Evolutionary conservation across 352 stramenopile genomes (phyloP), one percentile per base, ranked within the genome.

Genomic region (Pythium myriotylum): DNA sequence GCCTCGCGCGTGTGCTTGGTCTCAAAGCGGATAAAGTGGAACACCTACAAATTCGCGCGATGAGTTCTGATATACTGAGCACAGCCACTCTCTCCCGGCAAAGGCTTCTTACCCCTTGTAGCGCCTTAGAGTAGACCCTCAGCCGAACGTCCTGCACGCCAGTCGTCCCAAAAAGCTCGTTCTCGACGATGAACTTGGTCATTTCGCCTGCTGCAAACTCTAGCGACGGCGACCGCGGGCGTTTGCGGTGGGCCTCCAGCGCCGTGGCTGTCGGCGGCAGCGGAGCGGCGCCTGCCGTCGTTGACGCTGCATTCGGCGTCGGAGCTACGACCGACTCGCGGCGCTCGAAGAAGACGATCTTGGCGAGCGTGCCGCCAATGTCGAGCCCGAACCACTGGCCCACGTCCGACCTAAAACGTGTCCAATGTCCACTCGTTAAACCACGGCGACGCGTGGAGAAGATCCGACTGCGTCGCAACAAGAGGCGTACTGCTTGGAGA

Each of bases 331-430:
- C 54, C 8, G 20, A 35, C 17, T 86, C 75, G 42, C 73, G 69
- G 27, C 92, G 87, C 62, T 98, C 91, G 60, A 98, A 98, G 72
- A 97, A 98, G 50, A 98, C 94, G 61, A 98, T 96, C 76, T 98
- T 98, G 23, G 84, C 89, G 51, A 98, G 76, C 33, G 94, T 97
- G 0, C 94, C 95, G 17, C 95, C 87, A 32, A 95, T 95, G 37
- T 95, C 87, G 50, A 94, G 65, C 2, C 86, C 87, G 66, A 95
- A 95, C 49, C 77, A 93, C 20, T 89, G 79, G 2, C 87, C 87
- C 35, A 95, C 67, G 54, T 95, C 87, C 39, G 87, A 95, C 32
- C 86, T 95, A 66, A 22, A 53, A 20, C 39, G 5, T 9, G 23
- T 39, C 7, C 23, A 4, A n/a, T 16, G 26, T 46, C 6, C 39